Evolutionary conservation across 1,284 basidiomycete species (phyloP), one percentile per base, ranked within the genome.

Genomic region (Golubevia sp.): DNA sequence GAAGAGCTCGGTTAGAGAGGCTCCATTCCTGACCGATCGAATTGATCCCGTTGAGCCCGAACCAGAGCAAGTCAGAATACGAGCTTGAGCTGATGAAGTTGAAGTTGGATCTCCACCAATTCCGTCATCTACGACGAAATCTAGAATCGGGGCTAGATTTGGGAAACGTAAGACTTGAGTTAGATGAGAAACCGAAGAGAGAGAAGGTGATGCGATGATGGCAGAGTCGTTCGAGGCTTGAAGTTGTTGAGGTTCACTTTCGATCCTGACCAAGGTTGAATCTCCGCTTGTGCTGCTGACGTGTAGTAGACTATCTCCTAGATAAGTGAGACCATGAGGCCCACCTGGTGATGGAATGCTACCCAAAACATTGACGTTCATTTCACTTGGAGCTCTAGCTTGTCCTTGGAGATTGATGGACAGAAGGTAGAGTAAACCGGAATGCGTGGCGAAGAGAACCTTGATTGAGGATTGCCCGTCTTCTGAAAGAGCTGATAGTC

Each of bases 31-130:
- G 11, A 79, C 67, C 11, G 73, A 63, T 13, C 77, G 69, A 23
- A 82, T 61, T 49, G 67, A 70, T 27, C 75, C 70, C 15, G 66
- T 67, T 3, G 79, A 73, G 1, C 79, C 74, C 3, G 75, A 66
- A 7, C 79, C 79, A 49, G 74, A 76, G 54, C 74, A 77, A 1
- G 77, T 74, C 13, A 82, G 59, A 30, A 79, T 66, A 11, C 78
- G 64, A 2, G 71, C 66, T n/a, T 71, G 68, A 3, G 73, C 63
- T 7, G 63, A 58, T 27, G 65, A 61, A n/a, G 63, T 58, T 7
- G 49, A 48, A 25, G 68, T 50, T 4, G 68, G 66, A 52, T 69
- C 60, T 11, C 62, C 71, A 21, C 63, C 60, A 2, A 65, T 63
- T 18, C 68, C 70, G 51, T 69, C 60, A 56, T 82, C 77, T 21